These are phyloP conservation scores for Lavandula angustifolia DNA, from an alignment of 257 asterid genomes.

Conservation along the genomic window DNA sequence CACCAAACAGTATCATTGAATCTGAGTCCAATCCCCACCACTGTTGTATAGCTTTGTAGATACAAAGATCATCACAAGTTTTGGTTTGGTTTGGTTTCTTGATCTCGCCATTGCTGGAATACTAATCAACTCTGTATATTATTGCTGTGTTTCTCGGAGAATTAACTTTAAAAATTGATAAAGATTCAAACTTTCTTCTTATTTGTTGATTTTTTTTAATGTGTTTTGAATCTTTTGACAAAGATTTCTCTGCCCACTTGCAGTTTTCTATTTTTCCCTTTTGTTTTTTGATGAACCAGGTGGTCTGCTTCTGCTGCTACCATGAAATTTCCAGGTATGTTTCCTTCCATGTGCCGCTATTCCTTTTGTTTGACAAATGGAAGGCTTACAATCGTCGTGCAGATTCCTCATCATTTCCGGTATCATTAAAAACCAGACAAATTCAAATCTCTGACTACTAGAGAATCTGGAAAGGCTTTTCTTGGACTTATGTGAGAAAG, in stretches of 20 bases:
- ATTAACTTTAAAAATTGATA: not conserved
- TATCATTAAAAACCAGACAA: not conserved
- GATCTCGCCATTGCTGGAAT: too few relatives aligned
- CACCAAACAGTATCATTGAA: conserved; percentile 43
- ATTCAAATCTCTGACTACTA: not conserved
- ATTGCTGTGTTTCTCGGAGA: too few relatives aligned
- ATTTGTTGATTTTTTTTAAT: too few relatives aligned
- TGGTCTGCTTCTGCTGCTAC: not conserved
- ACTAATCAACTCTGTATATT: too few relatives aligned
- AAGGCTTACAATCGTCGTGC: not conserved
- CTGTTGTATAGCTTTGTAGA: too few relatives aligned
- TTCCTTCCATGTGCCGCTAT: not conserved
- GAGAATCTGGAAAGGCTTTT: not conserved
- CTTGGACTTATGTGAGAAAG: too few relatives aligned
- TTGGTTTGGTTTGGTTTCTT: too few relatives aligned
- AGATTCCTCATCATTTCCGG: not conserved
- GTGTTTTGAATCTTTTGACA: not conserved
- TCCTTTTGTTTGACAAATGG: not conserved
- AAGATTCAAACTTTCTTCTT: not conserved
- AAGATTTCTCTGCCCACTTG: not conserved
- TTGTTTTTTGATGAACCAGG: too few relatives aligned
- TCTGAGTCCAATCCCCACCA: too few relatives aligned
- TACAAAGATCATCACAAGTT: too few relatives aligned
- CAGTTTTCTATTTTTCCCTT: too few relatives aligned
- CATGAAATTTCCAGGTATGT: not conserved